Conservation (phyloP, 2,329 filamentous ascomycete species). For the Cladosporium sp. region DNA sequence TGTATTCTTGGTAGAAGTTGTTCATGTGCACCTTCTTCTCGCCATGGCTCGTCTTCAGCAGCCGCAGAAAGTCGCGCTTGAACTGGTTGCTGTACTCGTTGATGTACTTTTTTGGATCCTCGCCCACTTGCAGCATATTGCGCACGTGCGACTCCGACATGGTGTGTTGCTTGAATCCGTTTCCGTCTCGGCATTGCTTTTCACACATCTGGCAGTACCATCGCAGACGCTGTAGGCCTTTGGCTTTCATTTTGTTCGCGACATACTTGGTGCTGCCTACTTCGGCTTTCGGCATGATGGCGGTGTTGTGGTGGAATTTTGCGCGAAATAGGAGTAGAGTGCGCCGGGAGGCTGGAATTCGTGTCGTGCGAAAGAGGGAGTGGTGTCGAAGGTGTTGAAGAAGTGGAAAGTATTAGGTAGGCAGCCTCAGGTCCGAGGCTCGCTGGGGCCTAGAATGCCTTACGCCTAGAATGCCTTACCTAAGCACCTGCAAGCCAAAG, state of each 20-base stretch:
- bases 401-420: too few species aligned
- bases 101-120: slow-evolving; percentile 79
- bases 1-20: slow-evolving; percentile 92
- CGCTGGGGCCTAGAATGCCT: too few species aligned
- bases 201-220: slow-evolving; percentile 87
- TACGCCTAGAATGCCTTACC: too few species aligned
- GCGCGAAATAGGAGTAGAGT: too few species aligned
- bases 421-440: too few species aligned
- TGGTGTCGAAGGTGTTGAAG: too few species aligned
- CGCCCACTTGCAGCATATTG: slow-evolving; percentile 81
- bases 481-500: too few species aligned
- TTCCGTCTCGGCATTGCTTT: slow-evolving; percentile 72
- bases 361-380: too few species aligned
- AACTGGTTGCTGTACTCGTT: slow-evolving; percentile 79
- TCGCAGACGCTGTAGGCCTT: slow-evolving; percentile 69
- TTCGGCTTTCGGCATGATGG: slow-evolving; percentile 83
- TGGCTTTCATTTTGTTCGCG: slow-evolving; percentile 82
- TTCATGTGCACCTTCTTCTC: slow-evolving; percentile 88
- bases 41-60: slow-evolving; percentile 77
- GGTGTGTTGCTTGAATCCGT: slow-evolving; percentile 78
- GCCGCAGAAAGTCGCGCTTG: slow-evolving; percentile 66
- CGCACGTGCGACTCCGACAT: slow-evolving; percentile 80
- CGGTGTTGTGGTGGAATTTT: slow-evolving; percentile 7
- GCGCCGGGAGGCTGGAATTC: too few species aligned
- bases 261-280: slow-evolving; percentile 86